Percentiles rank a stretch among this genome's conserved stretches.
Evolutionary conservation across 805 yeast species (phyloP).

Genomic region (Candida oleophila): DNA sequence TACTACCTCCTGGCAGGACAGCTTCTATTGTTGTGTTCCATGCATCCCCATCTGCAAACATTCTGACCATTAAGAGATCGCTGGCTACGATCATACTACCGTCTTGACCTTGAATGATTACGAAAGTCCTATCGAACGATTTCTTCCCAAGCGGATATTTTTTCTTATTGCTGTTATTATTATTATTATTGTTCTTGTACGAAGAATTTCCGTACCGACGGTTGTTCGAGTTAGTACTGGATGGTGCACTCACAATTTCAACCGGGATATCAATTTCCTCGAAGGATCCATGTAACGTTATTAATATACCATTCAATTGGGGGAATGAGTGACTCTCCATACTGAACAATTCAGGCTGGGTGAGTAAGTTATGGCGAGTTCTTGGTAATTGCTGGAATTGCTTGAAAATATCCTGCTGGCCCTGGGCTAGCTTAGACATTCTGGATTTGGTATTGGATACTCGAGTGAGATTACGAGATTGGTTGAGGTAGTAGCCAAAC

Average conservation of each 20-base stretch:
- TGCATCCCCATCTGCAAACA: slow-evolving; percentile 52
- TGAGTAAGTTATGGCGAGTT: slow-evolving; percentile 67
- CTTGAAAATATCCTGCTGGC: slow-evolving; percentile 63
- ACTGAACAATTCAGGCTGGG: slow-evolving; percentile 64
- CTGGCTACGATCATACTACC: slow-evolving; percentile 82
- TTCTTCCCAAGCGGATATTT: slow-evolving; percentile 51
- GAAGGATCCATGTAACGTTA: slow-evolving; percentile 81
- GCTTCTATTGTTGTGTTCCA: slow-evolving; percentile 42
- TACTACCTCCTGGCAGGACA: slow-evolving; percentile 3
- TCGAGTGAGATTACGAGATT: slow-evolving; percentile 74
- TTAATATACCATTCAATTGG: slow-evolving; percentile 71
- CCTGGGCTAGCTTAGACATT: slow-evolving; percentile 58
- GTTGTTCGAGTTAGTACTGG: slow-evolving; percentile 12
- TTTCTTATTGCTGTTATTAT: slow-evolving; percentile 21
- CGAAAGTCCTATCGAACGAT: slow-evolving; percentile 82
- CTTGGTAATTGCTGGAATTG: slow-evolving; percentile 71
- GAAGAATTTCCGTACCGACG: neutral
- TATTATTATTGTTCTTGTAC: slow-evolving; percentile 12
- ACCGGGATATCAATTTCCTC: slow-evolving; percentile 66
- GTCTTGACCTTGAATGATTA: slow-evolving; percentile 68
- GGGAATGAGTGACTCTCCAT: slow-evolving; percentile 76
- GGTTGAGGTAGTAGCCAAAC: slow-evolving; percentile 68
- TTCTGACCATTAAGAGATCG: slow-evolving; percentile 72
- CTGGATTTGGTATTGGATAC: slow-evolving; percentile 58
- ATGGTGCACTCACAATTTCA: slow-evolving; percentile 19